Base-by-base conservation (phyloP, 2,329 filamentous ascomycete genomes). In the Fusarium denticulatum region DNA sequence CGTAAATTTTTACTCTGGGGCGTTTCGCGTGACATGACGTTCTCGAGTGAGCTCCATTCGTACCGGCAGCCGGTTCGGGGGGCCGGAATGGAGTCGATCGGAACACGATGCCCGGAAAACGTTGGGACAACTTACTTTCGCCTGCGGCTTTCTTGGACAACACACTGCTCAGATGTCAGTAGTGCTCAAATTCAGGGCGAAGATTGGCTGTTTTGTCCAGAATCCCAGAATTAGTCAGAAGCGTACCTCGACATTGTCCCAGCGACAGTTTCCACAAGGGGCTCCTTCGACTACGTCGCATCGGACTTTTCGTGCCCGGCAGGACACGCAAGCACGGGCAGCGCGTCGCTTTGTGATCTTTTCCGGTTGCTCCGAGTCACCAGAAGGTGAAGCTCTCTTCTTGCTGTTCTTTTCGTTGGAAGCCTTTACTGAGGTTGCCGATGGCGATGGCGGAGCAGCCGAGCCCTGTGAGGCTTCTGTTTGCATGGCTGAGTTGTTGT, bases 261-360 rank as follows among this genome's bases (percentile, higher is more conserved):
- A 89, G 72, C 93, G 88, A 84, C 94, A 97, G 82, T 97, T 97
- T 63, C 93, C 95, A 82, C 94, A 97, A 3, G 94, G 94, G 47
- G 92, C 92, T 55, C 93, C 92, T 82, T 97, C 94, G 67, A 96
- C 94, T 64, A 97, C 95, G 85, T 98, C 95, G 85, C 95, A 98
- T 64, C 95, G 90, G 46, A 98, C 95, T 82, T 98, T 98, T 80
- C 95, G 91, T 64, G 93, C 91, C 78, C 95, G 90, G 83, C 95
- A 97, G 77, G 93, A 94, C 71, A 94, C 94, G 81, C 95, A 98
- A 24, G 95, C 95, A 77, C 96, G 93, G 15, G 95, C 94, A n/a
- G 95, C 95, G 79, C 95, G 90, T 79, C 95, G 89, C 84, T 97
- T 98, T 60, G 84, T 89, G 71, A 86, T 79, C 79, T 90, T 90